Conservation (phyloP, 129 eudicot species). For the sunflower (Helianthus annuus) region DNA sequence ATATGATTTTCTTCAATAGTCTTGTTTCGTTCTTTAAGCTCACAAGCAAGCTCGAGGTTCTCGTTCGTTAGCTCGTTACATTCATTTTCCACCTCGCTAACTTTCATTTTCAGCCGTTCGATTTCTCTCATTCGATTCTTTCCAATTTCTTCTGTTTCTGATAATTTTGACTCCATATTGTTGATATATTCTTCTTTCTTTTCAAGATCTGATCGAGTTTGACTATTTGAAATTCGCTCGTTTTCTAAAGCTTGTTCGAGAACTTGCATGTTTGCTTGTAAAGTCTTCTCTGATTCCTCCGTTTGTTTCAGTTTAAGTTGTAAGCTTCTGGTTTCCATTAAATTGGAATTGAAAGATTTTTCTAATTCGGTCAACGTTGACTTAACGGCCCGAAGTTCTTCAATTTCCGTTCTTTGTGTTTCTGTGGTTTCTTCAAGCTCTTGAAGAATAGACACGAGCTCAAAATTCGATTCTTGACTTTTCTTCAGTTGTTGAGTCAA, state of each 20-base stretch:
- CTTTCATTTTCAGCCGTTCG: conserved; percentile 41
- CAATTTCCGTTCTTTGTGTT: conserved; percentile 63
- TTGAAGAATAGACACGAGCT: conserved; percentile 72
- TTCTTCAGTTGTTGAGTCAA: conserved; percentile 53
- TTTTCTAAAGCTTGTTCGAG: conserved; percentile 62
- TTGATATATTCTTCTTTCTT: conserved; percentile 59
- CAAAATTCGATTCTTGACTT: conserved; percentile 73
- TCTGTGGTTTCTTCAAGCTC: conserved; percentile 72
- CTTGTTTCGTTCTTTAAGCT: conserved; percentile 55
- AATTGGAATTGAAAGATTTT: conserved; percentile 36
- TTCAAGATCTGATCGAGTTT: conserved; percentile 42
- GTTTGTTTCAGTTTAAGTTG: conserved; percentile 47
- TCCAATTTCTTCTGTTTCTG: conserved; percentile 29
- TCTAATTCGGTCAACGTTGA: conserved; percentile 41
- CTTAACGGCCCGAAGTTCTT: conserved; percentile 47
- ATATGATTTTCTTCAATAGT: conserved; percentile 43
- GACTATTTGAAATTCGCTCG: conserved; percentile 35
- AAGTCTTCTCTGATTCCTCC: conserved; percentile 65
- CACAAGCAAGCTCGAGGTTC: conserved; percentile 56
- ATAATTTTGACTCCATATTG: conserved; percentile 43
- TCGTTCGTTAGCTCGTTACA: conserved; percentile 68
- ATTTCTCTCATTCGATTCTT: conserved; percentile 46
- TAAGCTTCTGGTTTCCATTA: conserved; percentile 51
- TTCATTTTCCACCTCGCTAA: conserved; percentile 60
- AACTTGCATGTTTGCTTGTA: conserved; percentile 42